Conservation (phyloP, 1,139 yeast species). For the Debaryomyces nepalensis region DNA sequence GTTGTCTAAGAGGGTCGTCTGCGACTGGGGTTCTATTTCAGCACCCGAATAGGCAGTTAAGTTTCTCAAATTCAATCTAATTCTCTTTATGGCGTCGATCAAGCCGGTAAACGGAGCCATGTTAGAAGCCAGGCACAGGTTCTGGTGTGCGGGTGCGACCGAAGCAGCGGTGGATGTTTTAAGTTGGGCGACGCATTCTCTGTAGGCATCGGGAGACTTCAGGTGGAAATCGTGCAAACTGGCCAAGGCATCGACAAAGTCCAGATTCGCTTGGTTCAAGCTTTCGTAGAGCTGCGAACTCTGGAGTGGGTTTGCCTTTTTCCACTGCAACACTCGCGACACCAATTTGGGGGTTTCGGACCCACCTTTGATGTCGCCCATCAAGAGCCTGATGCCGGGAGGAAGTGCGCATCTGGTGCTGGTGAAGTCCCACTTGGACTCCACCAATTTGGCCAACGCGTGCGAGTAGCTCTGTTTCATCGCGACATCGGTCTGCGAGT, state of each 20-base stretch:
- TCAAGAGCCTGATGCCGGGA: constrained; percentile 63
- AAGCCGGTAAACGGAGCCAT: constrained; percentile 27
- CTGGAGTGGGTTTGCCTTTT: constrained; percentile 51
- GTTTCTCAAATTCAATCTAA: constrained; percentile 58
- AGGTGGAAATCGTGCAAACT: constrained; percentile 39
- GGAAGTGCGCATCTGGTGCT: constrained; percentile 67
- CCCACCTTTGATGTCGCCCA: constrained; percentile 95
- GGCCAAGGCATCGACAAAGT: constrained; percentile 54
- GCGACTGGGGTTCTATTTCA: constrained; percentile 83
- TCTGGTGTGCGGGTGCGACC: constrained; percentile 3
- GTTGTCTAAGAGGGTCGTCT: constrained; percentile 70
- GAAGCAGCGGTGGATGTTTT: constrained; percentile 6
- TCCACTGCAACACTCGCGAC: constrained; percentile 75
- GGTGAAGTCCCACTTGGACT: constrained; percentile 62
- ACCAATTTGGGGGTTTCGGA: constrained; percentile 94
- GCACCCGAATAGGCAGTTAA: constrained; percentile 75
- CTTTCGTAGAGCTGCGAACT: constrained; percentile 56
- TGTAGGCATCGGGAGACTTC: constrained; percentile 27
- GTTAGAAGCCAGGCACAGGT: not conserved
- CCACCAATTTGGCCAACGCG: constrained; percentile 44
- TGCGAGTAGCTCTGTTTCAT: constrained; percentile 22
- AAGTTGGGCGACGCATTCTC: constrained; percentile 14
- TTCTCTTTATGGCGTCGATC: constrained; percentile 43
- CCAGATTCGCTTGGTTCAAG: constrained; percentile 62
- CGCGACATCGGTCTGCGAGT: constrained; percentile 12